phyloP scores from a whole-genome alignment of 2,329 filamentous ascomycete species.

The Cercospora canescens region DNA sequence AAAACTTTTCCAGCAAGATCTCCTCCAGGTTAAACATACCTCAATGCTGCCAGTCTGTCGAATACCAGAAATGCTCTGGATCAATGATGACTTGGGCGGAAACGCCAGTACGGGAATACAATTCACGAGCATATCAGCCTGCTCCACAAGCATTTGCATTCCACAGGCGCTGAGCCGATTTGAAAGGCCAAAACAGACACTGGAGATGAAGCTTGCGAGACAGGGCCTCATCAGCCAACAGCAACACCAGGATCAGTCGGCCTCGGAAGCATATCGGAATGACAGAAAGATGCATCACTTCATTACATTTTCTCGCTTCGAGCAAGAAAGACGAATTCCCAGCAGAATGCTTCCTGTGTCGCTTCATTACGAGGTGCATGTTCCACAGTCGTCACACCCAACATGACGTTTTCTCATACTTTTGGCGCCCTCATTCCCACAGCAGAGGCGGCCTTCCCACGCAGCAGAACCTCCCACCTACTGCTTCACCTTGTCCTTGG shows the following conservation, averaged over 20 bases:
- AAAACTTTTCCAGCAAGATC: no score
- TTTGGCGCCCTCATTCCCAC: background rate
- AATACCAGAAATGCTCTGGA: no score
- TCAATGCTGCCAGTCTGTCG: no score
- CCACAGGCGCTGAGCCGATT: no score
- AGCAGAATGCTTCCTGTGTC: background rate
- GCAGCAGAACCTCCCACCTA: background rate
- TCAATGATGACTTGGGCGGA: no score
- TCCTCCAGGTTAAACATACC: no score
- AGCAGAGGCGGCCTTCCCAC: no score
- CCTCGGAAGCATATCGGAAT: background rate
- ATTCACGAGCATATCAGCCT: no score
- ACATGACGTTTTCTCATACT: background rate
- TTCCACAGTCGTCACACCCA: background rate
- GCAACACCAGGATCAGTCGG: no score
- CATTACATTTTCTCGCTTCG: background rate
- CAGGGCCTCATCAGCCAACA: background rate
- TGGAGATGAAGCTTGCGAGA: background rate
- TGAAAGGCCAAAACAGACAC: background rate
- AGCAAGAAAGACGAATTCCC: background rate
- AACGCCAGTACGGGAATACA: no score
- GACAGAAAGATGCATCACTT: background rate
- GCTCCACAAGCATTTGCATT: no score
- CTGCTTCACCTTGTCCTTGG: constrained; percentile 23
- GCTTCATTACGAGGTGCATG: background rate